A percentile compares a stretch with the other conserved stretches of the same genome.
These are phyloP conservation scores for Aspergillus latus DNA, from an alignment of 2,329 filamentous ascomycete species.

Conservation along the genomic window DNA sequence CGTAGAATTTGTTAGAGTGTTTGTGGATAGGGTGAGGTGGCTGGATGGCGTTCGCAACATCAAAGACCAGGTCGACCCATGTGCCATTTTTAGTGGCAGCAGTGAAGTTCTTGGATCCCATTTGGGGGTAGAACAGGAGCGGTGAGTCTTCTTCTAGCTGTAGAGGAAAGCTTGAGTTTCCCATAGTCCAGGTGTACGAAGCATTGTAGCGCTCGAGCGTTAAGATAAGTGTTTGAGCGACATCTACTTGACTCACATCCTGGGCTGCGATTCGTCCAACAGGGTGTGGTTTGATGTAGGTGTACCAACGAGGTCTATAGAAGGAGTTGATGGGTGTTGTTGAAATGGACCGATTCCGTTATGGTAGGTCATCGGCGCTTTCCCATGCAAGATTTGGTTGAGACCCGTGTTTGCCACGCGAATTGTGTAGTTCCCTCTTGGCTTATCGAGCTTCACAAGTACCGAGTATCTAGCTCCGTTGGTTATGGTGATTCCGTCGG, in stretches of 20 bases:
- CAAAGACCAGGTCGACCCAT: slow-evolving; percentile 60
- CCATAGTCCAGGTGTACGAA: slow-evolving; percentile 55
- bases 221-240: slow-evolving; percentile 49
- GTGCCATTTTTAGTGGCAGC: slow-evolving; percentile 49
- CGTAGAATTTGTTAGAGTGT: slow-evolving; percentile 61
- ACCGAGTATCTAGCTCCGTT: slow-evolving; percentile 40
- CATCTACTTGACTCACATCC: slow-evolving; percentile 38
- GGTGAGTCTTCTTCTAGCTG: slow-evolving; percentile 43
- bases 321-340: slow-evolving; percentile 36
- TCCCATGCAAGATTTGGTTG: slow-evolving; percentile 56
- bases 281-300: slow-evolving; percentile 42
- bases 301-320: slow-evolving; percentile 52
- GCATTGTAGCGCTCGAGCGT: slow-evolving; percentile 33
- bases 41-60: slow-evolving; percentile 47
- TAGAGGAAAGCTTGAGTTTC: slow-evolving; percentile 42
- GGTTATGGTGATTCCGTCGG: slow-evolving; percentile 30
- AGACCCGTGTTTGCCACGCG: slow-evolving; percentile 51
- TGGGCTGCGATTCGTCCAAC: slow-evolving; percentile 43
- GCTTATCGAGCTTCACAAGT: slow-evolving; percentile 45
- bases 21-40: slow-evolving; percentile 64
- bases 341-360: slow-evolving; percentile 21
- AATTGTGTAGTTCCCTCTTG: slow-evolving; percentile 53
- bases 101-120: slow-evolving; percentile 46
- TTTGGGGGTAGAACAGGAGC: slow-evolving; percentile 49
- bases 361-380: slow-evolving; percentile 50